Evolutionary conservation across 179 eudicot genomes (phyloP).

Genomic region (Pouteria campechiana): DNA sequence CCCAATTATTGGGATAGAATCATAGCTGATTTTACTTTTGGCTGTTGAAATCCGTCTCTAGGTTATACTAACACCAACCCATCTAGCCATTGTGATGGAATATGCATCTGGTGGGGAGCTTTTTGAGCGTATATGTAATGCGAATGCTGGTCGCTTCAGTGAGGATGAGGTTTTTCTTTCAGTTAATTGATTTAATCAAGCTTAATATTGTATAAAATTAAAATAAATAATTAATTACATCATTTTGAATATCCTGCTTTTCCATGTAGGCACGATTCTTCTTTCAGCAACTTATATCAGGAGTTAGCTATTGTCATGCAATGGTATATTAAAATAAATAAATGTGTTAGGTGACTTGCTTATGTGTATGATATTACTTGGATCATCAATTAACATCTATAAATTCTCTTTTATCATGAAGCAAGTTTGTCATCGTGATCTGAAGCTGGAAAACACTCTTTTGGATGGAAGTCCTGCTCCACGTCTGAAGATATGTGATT

Average conservation of each 20-base stretch:
- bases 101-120: slow-evolving; percentile 99
- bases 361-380: neutral
- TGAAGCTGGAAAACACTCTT: slow-evolving; percentile 81
- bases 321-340: slow-evolving; percentile 37
- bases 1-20: neutral
- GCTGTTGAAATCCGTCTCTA: slow-evolving; percentile 7
- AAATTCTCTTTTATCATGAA: slow-evolving; percentile 20
- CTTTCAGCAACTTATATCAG: slow-evolving; percentile 85
- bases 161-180: slow-evolving; percentile 78
- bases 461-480: slow-evolving; percentile 93
- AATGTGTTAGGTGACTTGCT: neutral
- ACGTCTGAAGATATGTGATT: slow-evolving; percentile 84
- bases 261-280: slow-evolving; percentile 72
- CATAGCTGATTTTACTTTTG: neutral
- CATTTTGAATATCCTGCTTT: slow-evolving; percentile 3
- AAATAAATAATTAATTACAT: too few relatives aligned
- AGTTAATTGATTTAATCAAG: neutral
- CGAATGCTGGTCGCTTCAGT: slow-evolving; percentile 64
- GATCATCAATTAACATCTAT: slow-evolving; percentile 1
- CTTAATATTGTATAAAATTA: too few relatives aligned
- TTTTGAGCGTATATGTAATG: slow-evolving; percentile 67
- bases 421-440: slow-evolving; percentile 94
- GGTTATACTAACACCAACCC: slow-evolving; percentile 91
- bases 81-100: slow-evolving; percentile 97
- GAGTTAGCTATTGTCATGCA: slow-evolving; percentile 84